phyloP scores from a whole-genome alignment of 2,329 filamentous ascomycete genomes.

The Penicillium fuscoglaucum region DNA sequence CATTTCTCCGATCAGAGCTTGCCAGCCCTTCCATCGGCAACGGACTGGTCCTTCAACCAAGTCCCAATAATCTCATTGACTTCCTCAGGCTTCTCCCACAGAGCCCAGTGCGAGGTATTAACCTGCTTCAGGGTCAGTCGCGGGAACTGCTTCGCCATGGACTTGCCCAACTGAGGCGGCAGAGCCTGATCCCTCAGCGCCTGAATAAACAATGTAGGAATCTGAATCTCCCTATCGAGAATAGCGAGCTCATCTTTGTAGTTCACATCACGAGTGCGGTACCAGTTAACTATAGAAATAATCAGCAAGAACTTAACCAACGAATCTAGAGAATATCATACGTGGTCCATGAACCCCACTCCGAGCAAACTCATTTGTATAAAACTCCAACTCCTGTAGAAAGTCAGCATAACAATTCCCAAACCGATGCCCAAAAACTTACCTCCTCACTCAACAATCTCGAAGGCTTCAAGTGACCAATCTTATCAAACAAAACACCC shows the following conservation, averaged over 20 bases:
- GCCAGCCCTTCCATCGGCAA: conserved; percentile 44
- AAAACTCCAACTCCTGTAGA: conserved; percentile 68
- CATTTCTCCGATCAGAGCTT: conserved; percentile 40
- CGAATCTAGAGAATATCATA: conserved; percentile 35
- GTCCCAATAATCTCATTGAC: conserved; percentile 68
- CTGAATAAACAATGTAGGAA: conserved; percentile 72
- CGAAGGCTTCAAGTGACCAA: conserved; percentile 59
- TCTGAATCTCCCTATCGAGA: conserved; percentile 48
- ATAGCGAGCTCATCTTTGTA: conserved; percentile 67
- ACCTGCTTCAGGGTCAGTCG: conserved; percentile 67
- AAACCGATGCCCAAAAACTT: conserved; percentile 15
- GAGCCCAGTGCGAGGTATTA: conserved; percentile 75
- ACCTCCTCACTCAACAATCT: conserved; percentile 64
- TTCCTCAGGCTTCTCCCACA: conserved; percentile 69
- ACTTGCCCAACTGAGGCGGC: conserved; percentile 66
- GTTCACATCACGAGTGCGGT: conserved; percentile 72
- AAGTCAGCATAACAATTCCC: conserved; percentile 1
- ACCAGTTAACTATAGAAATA: conserved; percentile 69
- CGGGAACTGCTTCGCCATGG: conserved; percentile 69
- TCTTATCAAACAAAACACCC: conserved; percentile 65
- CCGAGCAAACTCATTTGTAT: conserved; percentile 68
- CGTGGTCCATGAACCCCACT: conserved; percentile 73
- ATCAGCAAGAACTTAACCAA: background rate
- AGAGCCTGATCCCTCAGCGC: conserved; percentile 72
- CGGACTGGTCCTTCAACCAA: conserved; percentile 64